Evolutionary conservation across 2,329 filamentous ascomycete species (phyloP), one percentile per base, ranked within the genome.

Genomic region (Xylaria sp.): DNA sequence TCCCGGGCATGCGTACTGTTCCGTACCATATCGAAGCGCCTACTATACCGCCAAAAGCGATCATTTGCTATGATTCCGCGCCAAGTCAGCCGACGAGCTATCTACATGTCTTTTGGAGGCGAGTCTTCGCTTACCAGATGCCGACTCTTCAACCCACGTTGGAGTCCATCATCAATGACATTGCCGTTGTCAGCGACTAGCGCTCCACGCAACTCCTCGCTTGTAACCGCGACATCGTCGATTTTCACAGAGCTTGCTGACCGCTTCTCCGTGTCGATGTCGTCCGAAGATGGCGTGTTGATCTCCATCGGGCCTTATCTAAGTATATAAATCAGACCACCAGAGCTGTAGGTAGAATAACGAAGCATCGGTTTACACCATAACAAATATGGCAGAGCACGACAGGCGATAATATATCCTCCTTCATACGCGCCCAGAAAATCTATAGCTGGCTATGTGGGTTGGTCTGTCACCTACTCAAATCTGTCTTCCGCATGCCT

Each of bases 1-100:
- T 31, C 23, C 31, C 1, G 23, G 56, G 39, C 15, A 6, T 46
- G 23, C 56, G 56, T 58, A 58, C 56, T 0, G 77, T 78, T 9
- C 77, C 73, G 58, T 74, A 76, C 74, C 74, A 77, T 46, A 77
- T 76, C 18, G 73, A 74, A 10, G 76, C 75, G 2, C 76, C 75
- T 4, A 78, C 74, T 2, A 78, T 72, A 58, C 75, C 75, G 23
- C 76, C 75, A 46, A 78, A 76, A 23, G 75, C 73, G 28, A 78
- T 77, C 75, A 77, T 78, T 74, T 76, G 75, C 75, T 74, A n/a
- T 57, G 2, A 28, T 46, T 33, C 31, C 48, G 8, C 9, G 23
- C 13, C 15, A 51, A 23, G 43, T 69, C 20, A 67, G 56, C 36
- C 15, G 4, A 31, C 39, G 23, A 33, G 25, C 4, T 13, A 6